Percentiles rank a stretch among this genome's conserved stretches.
phyloP scores from a whole-genome alignment of 768 basidiomycete species.

The Amanita fuliginea region DNA sequence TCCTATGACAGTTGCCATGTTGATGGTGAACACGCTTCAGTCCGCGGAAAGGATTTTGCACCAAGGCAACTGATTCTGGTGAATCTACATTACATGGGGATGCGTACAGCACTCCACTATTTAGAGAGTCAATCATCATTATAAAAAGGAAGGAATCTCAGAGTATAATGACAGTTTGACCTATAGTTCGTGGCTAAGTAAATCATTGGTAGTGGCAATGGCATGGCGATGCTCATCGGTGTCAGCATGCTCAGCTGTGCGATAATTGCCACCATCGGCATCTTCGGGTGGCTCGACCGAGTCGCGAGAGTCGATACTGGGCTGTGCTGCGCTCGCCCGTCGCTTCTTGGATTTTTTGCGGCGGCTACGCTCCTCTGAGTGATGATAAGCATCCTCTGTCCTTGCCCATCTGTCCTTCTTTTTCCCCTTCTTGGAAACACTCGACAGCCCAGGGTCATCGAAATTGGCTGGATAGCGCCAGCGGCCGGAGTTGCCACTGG shows the following conservation, averaged over 20 bases:
- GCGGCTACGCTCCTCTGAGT: conserved; percentile 31
- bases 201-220: conserved; percentile 21
- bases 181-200: conserved; percentile 63
- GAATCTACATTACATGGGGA: not conserved
- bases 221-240: conserved; percentile 20
- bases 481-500: conserved; percentile 36
- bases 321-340: conserved; percentile 27
- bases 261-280: conserved; percentile 59
- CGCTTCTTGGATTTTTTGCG: conserved; percentile 56
- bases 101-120: not conserved
- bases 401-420: conserved; percentile 86
- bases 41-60: conserved; percentile 66
- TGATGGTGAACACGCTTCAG: conserved; percentile 89
- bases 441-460: conserved; percentile 40
- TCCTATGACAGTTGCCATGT: conserved; percentile 98
- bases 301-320: conserved; percentile 22
- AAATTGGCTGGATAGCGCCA: conserved; percentile 89
- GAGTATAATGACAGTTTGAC: conserved; percentile 32
- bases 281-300: conserved; percentile 60
- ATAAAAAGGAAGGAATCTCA: conserved; percentile 59
- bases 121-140: conserved; percentile 19
- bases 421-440: conserved; percentile 45
- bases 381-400: conserved; percentile 74
- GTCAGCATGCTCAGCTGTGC: conserved; percentile 18
- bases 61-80: conserved; percentile 14